A percentile compares a stretch with the other conserved stretches of the same genome.
phyloP scores from a whole-genome alignment of 306 rosid genomes.

The Boehmeria nivea region DNA sequence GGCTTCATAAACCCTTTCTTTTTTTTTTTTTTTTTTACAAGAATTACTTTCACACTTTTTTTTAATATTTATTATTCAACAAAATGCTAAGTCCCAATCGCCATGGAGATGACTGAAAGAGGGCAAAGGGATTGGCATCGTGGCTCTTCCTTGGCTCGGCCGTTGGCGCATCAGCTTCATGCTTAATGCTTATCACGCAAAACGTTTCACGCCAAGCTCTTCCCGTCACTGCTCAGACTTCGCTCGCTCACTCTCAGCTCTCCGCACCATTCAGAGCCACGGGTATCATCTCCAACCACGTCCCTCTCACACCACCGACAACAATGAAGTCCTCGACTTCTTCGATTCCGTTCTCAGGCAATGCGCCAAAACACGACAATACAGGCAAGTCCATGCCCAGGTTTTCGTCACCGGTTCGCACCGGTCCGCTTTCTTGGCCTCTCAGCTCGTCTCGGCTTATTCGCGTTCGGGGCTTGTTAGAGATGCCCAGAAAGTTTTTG shows the following conservation, averaged over 20 bases:
- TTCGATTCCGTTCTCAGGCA: constrained; percentile 36
- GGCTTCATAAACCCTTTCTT: no score
- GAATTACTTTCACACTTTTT: no score
- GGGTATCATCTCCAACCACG: no score
- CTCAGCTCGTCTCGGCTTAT: constrained; percentile 52
- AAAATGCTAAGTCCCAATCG: no score
- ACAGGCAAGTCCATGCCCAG: constrained; percentile 56
- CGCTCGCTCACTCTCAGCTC: constrained; percentile 16
- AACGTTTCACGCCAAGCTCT: no score
- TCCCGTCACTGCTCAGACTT: constrained; percentile 8
- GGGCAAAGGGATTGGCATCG: no score
- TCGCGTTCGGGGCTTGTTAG: constrained; percentile 35
- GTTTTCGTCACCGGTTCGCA: constrained; percentile 28
- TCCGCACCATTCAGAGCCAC: not conserved
- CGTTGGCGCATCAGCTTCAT: constrained; percentile 36
- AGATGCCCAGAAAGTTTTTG: constrained; percentile 48
- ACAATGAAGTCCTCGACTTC: constrained; percentile 36
- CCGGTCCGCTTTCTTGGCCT: constrained; percentile 44
- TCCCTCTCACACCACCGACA: constrained; percentile 3
- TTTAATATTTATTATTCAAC: no score
- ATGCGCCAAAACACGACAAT: constrained; percentile 37
- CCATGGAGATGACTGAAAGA: no score
- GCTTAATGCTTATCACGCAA: constrained; percentile 44
- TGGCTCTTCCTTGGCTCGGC: no score
- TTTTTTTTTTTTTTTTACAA: no score